A percentile compares a stretch with the other conserved stretches of the same genome.
Conservation (phyloP, 352 stramenopile genomes). For the Salisapilia sapeloensis region DNA sequence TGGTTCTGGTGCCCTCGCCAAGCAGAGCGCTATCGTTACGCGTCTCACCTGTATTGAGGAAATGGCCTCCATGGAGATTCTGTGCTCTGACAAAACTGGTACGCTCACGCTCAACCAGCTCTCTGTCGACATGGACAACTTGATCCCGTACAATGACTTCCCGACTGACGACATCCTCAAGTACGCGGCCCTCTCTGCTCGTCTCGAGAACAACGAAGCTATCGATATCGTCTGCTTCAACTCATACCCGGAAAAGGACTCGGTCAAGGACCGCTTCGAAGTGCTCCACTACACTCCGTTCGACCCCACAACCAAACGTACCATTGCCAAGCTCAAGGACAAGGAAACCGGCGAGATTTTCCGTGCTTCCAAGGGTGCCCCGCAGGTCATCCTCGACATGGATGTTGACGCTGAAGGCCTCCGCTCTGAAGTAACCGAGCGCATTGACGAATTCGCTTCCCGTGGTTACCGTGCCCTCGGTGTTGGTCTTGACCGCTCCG, state of each 20-base stretch:
- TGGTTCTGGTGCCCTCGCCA: conserved; percentile 74
- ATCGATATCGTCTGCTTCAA: conserved; percentile 62
- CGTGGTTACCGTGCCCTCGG: conserved; percentile 50
- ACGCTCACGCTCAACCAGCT: conserved; percentile 93
- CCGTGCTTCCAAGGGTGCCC: conserved; percentile 84
- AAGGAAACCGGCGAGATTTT: conserved; percentile 73
- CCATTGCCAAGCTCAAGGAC: conserved; percentile 79
- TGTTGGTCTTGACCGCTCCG: conserved; percentile 34
- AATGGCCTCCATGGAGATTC: conserved; percentile 83
- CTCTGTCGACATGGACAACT: conserved; percentile 81
- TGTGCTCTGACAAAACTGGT: conserved; percentile 92
- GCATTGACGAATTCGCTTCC: conserved; percentile 69
- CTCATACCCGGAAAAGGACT: conserved; percentile 67
- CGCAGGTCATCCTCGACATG: conserved; percentile 83
- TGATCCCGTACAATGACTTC: conserved; percentile 62
- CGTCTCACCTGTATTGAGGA: conserved; percentile 86
- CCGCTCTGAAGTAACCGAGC: conserved; percentile 43
- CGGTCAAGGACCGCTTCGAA: conserved; percentile 57
- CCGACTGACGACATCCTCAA: conserved; percentile 35
- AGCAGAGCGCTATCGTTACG: conserved; percentile 87
- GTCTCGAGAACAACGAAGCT: conserved; percentile 61
- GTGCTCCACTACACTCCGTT: conserved; percentile 71
- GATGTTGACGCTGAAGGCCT: conserved; percentile 35
- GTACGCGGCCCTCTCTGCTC: conserved; percentile 33
- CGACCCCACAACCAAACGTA: conserved; percentile 80